phyloP scores from a whole-genome alignment of 78 protist genomes.

The Isochrysis galbana region DNA sequence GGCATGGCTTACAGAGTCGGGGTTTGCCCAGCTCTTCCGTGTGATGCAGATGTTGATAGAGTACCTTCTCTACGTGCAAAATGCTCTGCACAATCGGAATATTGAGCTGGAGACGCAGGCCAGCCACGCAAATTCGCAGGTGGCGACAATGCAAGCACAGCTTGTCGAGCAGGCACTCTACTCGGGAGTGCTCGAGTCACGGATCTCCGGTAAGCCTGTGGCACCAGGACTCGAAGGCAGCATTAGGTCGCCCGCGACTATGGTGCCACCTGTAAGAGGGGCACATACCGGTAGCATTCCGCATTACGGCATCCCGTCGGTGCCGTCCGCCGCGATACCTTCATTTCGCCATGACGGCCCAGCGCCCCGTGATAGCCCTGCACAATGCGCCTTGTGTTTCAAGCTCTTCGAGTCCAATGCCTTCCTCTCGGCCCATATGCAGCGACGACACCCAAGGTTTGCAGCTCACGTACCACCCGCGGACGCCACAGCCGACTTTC shows the following conservation, averaged over 20 bases:
- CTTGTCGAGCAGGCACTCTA: neutral
- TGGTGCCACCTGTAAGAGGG: no score
- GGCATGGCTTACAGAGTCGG: neutral
- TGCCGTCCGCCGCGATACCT: no score
- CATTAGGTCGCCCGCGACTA: no score
- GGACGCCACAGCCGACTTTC: no score
- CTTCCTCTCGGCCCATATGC: neutral
- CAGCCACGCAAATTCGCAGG: neutral
- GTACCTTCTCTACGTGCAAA: neutral
- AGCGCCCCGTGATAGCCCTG: neutral
- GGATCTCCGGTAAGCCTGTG: neutral
- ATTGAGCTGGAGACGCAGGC: neutral
- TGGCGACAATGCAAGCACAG: no score
- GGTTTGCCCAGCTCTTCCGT: neutral
- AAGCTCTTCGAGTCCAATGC: neutral
- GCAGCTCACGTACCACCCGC: no score
- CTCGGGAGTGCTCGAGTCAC: neutral
- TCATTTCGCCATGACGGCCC: no score
- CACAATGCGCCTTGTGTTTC: neutral
- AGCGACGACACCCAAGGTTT: neutral
- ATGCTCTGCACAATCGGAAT: neutral
- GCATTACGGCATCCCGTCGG: no score
- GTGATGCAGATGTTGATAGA: neutral
- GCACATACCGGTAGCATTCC: no score
- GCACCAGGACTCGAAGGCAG: no score